phyloP scores from a whole-genome alignment of 768 basidiomycete species.

The Xerocomellus amylosporus region DNA sequence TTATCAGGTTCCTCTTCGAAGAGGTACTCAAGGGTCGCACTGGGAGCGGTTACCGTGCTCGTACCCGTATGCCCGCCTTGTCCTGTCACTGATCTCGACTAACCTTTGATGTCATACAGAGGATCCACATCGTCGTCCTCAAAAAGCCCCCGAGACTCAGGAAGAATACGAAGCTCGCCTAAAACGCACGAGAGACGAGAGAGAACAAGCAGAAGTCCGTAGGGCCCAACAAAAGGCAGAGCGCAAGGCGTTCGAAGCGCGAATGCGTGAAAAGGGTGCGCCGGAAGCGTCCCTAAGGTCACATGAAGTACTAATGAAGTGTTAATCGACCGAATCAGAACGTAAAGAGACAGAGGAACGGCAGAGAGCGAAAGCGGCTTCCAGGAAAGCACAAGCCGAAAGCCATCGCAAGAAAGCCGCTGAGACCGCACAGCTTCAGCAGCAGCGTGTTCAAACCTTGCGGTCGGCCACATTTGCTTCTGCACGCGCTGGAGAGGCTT shows the following conservation, averaged over 20 bases:
- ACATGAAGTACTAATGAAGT: constrained; percentile 10
- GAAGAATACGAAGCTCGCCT: constrained; percentile 54
- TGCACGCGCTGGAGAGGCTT: constrained; percentile 52
- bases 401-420: constrained; percentile 46
- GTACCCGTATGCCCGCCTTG: constrained; percentile 26
- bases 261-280: constrained; percentile 52
- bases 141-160: constrained; percentile 40
- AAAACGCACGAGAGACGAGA: constrained; percentile 49
- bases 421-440: constrained; percentile 44
- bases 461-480: constrained; percentile 66
- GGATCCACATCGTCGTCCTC: constrained; percentile 18
- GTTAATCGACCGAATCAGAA: constrained; percentile 31
- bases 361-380: constrained; percentile 51
- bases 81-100: constrained; percentile 10
- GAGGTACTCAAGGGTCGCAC: constrained; percentile 40
- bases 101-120: constrained; percentile 10
- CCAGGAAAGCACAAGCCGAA: constrained; percentile 56
- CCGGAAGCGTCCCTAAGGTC: neutral
- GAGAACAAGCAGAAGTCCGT: constrained; percentile 52
- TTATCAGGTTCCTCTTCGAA: constrained; percentile 48
- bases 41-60: constrained; percentile 18
- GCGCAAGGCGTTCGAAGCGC: constrained; percentile 45
- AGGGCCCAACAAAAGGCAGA: constrained; percentile 42
- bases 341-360: constrained; percentile 55
- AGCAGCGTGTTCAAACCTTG: constrained; percentile 49